Base-by-base conservation (phyloP, 768 basidiomycete species). In the Lactifluus hygrophoroides region DNA sequence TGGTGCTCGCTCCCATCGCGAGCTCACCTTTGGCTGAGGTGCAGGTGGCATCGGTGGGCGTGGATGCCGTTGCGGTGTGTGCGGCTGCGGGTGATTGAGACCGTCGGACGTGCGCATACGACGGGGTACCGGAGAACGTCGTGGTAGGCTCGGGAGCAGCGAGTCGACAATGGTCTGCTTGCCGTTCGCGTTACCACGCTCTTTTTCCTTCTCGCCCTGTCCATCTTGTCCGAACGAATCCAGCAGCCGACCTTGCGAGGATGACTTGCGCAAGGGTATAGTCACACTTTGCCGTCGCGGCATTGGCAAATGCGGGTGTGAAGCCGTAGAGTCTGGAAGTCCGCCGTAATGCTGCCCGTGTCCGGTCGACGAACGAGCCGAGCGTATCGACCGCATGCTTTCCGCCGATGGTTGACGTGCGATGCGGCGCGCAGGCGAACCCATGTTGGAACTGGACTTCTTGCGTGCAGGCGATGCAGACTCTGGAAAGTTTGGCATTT, bases 221-320 rank as follows among this genome's bases (percentile, higher is more conserved):
- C 64, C 32, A n/a, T 57, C 60, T 38, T 57, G 56, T 19, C 54
- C 52, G 10, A 51, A 43, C 10, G 45, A 52, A 42, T 69, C 66
- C 25, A 69, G 50, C 25, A 68, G 43, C 37, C 65, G 60, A n/a
- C 68, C 67, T 2, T 69, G 66, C 11, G 71, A 70, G 23, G 58
- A 57, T 7, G 69, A 62, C 57, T 67, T 68, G 55, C 65, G 62
- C 48, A 71, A 61, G 10, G 66, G 60, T 10, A 75, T 63, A 0
- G 80, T 78, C 75, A 80, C 80, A 54, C 82, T 80, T 72, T 82
- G 80, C 65, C 72, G 75, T 34, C 80, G 75, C 10, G 76, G 57
- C 23, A 66, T 56, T 4, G 46, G 2, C 8, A 64, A 56, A 1
- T 61, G 35, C 17, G 53, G 17, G 10, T 42, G 54, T 27, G 64